phyloP scores from a whole-genome alignment of 1,284 basidiomycete species.

The Austroboletus novae-zelandiae region DNA sequence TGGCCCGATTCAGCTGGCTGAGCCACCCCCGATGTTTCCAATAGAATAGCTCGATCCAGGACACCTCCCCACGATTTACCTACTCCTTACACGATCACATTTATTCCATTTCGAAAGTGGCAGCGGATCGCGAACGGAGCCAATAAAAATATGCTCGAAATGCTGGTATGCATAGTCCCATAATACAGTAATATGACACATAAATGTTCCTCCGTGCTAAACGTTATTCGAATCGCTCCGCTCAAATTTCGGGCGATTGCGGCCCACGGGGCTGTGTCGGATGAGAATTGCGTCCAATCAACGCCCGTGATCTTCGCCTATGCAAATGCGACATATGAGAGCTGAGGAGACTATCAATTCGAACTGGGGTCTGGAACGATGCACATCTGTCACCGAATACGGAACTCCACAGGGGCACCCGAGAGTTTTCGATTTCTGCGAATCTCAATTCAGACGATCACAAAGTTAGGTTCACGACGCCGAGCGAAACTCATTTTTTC shows the following conservation, averaged over 20 bases:
- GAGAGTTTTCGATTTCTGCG: background rate
- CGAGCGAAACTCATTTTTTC: slow-evolving; percentile 1
- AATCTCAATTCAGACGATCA: slow-evolving; percentile 1
- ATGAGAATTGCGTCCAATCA: slow-evolving; percentile 16
- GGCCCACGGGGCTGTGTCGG: background rate
- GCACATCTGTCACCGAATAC: no score
- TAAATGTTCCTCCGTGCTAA: background rate
- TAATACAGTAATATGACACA: background rate
- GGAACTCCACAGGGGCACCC: background rate
- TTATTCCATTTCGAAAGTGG: slow-evolving; percentile 2
- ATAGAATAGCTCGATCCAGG: background rate
- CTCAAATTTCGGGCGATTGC: slow-evolving; percentile 5
- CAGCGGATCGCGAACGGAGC: slow-evolving; percentile 15
- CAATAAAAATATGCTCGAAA: background rate
- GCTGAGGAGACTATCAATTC: no score
- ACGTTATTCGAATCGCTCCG: background rate
- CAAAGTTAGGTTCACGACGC: slow-evolving; percentile 25
- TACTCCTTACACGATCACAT: background rate
- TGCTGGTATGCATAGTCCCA: background rate
- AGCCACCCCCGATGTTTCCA: background rate
- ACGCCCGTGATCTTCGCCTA: slow-evolving; percentile 23
- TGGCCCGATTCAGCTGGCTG: background rate
- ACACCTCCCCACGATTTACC: slow-evolving; percentile 1
- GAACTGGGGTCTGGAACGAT: no score
- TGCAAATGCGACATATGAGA: background rate